Evolutionary conservation across 345 rosid species (phyloP).

Genomic region (Ailanthus altissimus): DNA sequence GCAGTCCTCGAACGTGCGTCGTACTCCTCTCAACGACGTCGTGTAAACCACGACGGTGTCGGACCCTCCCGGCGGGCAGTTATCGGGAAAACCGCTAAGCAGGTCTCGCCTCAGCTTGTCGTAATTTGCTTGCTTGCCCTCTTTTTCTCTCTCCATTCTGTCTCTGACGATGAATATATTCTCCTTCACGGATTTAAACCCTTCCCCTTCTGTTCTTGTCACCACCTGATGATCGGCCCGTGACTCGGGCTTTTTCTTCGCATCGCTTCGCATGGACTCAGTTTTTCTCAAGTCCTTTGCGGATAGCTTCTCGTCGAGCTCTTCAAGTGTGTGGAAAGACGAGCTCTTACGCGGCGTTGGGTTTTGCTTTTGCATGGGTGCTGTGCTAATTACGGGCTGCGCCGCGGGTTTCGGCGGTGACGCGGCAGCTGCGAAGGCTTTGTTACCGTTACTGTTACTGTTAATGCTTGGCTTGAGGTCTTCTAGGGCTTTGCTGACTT

Average conservation of each 20-base stretch:
- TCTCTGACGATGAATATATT: conserved; percentile 67
- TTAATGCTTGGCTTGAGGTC: conserved; percentile 53
- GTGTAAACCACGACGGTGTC: conserved; percentile 73
- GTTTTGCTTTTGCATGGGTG: conserved; percentile 11
- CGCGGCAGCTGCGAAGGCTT: conserved; percentile 10
- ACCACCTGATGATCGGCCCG: conserved; percentile 7
- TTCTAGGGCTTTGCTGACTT: conserved; percentile 80
- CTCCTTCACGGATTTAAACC: conserved; percentile 59
- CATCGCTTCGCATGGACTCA: conserved; percentile 29
- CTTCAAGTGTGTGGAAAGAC: conserved; percentile 85
- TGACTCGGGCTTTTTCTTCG: conserved; percentile 20
- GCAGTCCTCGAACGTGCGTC: conserved; percentile 78
- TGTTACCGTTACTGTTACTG: neutral
- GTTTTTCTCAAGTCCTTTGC: conserved; percentile 38
- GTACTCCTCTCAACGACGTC: conserved; percentile 87
- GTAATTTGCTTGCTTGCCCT: conserved; percentile 53
- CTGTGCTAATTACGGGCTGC: neutral
- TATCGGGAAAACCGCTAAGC: conserved; percentile 67
- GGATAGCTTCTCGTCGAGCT: conserved; percentile 57
- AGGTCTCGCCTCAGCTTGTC: conserved; percentile 61
- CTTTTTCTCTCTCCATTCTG: conserved; percentile 62
- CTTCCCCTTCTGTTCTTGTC: conserved; percentile 1
- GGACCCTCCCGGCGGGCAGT: conserved; percentile 74
- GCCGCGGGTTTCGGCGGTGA: conserved; percentile 16
- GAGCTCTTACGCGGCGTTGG: conserved; percentile 45